phyloP scores from a whole-genome alignment of 495 filamentous ascomycete genomes.

The Pyrenopolyporus hunteri region DNA sequence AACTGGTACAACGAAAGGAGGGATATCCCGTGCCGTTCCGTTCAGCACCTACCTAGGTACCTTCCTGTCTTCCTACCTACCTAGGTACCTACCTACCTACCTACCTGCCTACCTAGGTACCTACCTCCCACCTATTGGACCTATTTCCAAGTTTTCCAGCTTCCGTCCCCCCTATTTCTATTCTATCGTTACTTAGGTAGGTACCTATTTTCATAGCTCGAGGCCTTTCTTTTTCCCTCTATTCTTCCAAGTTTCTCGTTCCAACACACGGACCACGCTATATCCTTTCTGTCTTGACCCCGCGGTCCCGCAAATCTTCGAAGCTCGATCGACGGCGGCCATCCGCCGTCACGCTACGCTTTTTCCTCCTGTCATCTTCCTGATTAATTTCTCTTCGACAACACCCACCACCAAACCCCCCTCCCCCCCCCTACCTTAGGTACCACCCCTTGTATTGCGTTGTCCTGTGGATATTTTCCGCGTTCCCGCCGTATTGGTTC shows the following conservation, averaged over 20 bases:
- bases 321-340: constrained; percentile 20
- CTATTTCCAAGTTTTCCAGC: too few relatives aligned
- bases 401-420: too few relatives aligned
- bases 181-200: too few relatives aligned
- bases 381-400: constrained; percentile 9
- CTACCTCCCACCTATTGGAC: too few relatives aligned
- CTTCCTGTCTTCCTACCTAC: too few relatives aligned
- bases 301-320: constrained; percentile 30
- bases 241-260: neutral
- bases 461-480: constrained; percentile 30
- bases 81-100: too few relatives aligned
- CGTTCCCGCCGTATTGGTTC: constrained; percentile 25
- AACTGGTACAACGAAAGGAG: too few relatives aligned
- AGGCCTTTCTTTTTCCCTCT: neutral
- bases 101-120: too few relatives aligned
- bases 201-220: neutral
- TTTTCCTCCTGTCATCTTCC: constrained; percentile 15
- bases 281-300: constrained; percentile 36
- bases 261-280: constrained; percentile 22
- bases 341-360: constrained; percentile 14
- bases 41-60: too few relatives aligned
- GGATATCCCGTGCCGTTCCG: too few relatives aligned
- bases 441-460: neutral
- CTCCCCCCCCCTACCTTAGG: neutral
- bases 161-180: too few relatives aligned